phyloP scores from a whole-genome alignment of 78 protist genomes.

The Neovahlkampfia damariscottae region DNA sequence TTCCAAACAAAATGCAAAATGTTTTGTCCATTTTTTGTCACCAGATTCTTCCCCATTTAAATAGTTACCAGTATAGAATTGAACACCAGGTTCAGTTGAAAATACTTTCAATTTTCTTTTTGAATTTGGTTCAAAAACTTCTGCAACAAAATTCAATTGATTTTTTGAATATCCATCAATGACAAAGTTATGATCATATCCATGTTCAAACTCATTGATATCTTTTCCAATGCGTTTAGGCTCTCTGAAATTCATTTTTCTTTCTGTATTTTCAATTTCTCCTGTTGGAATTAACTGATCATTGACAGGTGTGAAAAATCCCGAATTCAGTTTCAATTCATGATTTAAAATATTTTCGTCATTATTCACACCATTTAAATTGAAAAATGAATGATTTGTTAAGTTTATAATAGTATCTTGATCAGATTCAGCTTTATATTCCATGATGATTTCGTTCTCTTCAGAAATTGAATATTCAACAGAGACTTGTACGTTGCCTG shows the following conservation, averaged over 20 bases:
- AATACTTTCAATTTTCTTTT: constrained; percentile 7
- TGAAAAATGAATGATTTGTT: constrained; percentile 42
- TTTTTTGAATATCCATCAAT: background rate
- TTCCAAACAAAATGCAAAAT: constrained; percentile 35
- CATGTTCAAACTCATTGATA: constrained; percentile 10
- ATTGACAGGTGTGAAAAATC: constrained; percentile 4
- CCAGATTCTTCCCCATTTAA: constrained; percentile 5
- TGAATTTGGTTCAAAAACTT: background rate
- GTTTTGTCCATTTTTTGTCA: background rate
- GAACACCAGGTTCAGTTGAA: constrained; percentile 37
- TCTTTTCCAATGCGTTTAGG: constrained; percentile 9
- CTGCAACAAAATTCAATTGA: background rate
- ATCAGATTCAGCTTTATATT: background rate
- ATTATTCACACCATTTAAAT: constrained; percentile 19
- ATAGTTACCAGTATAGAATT: constrained; percentile 38
- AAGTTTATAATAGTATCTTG: constrained; percentile 29
- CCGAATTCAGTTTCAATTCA: background rate
- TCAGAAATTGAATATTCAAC: background rate
- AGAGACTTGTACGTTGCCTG: constrained; percentile 20
- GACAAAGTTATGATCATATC: constrained; percentile 39
- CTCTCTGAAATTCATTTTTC: constrained; percentile 19
- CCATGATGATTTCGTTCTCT: constrained; percentile 11
- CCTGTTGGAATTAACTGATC: constrained; percentile 31
- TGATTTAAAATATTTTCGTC: constrained; percentile 14
- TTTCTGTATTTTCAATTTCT: constrained; percentile 18